Conservation (phyloP, 345 rosid genomes). For the Trapa bicornis region DNA sequence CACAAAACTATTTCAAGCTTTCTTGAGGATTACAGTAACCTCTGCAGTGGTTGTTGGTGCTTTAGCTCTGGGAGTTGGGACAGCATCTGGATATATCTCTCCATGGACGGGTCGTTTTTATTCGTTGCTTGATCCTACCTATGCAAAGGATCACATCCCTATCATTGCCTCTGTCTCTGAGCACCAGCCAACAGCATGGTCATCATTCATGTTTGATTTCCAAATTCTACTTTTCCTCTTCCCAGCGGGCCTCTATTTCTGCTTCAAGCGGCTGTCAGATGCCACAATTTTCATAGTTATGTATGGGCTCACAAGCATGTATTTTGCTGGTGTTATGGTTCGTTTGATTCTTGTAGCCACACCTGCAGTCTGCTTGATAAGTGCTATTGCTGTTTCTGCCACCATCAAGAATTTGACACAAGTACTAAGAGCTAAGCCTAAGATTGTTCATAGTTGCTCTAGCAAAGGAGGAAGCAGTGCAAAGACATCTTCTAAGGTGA, state of each 20-base stretch:
- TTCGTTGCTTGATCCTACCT: slow-evolving; percentile 94
- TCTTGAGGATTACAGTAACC: slow-evolving; percentile 80
- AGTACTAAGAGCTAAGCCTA: slow-evolving; percentile 59
- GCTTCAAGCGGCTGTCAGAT: slow-evolving; percentile 90
- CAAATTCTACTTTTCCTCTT: slow-evolving; percentile 95
- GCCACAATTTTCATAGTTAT: slow-evolving; percentile 95
- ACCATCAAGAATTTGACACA: slow-evolving; percentile 72
- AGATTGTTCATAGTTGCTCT: slow-evolving; percentile 35
- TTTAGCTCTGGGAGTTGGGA: slow-evolving; percentile 79
- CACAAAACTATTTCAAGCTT: slow-evolving; percentile 71
- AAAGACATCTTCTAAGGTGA: no score
- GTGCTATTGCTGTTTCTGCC: slow-evolving; percentile 96
- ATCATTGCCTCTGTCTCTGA: slow-evolving; percentile 99
- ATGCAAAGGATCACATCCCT: slow-evolving; percentile 96
- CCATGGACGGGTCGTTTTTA: slow-evolving; percentile 99
- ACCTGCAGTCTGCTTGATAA: slow-evolving; percentile 90
- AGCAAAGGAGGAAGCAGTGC: no score
- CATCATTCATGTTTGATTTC: slow-evolving; percentile 98
- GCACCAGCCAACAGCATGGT: slow-evolving; percentile 99
- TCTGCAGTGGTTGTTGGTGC: slow-evolving; percentile 56
- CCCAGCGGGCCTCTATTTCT: slow-evolving; percentile 99
- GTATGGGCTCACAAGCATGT: slow-evolving; percentile 99
- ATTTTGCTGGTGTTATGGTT: slow-evolving; percentile 99
- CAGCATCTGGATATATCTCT: slow-evolving; percentile 93
- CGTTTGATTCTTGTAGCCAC: slow-evolving; percentile 96